Conservation (phyloP, 2,329 filamentous ascomycete genomes). For the Rhytidhysteron rufulum region DNA sequence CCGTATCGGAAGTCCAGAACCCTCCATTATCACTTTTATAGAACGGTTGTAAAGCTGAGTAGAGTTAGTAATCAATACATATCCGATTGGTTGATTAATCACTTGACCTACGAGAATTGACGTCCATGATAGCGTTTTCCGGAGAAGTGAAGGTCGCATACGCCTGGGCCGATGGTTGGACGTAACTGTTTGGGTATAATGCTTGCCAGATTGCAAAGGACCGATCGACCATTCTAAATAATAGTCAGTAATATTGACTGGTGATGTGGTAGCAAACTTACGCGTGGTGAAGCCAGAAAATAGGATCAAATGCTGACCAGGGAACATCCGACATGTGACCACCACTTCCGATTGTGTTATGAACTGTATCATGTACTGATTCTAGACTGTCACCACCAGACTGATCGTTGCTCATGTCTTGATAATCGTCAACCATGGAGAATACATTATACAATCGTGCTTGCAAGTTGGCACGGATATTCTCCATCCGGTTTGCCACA, state of each 20-base stretch:
- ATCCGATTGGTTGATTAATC: too few species aligned
- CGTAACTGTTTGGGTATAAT: constrained; percentile 65
- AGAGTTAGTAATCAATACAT: not conserved
- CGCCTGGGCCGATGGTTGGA: constrained; percentile 53
- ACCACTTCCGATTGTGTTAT: constrained; percentile 20
- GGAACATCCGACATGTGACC: constrained; percentile 54
- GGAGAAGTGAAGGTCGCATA: constrained; percentile 59
- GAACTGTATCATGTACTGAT: constrained; percentile 25
- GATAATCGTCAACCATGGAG: constrained; percentile 40
- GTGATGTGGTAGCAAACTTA: constrained; percentile 14
- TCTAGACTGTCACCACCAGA: constrained; percentile 44
- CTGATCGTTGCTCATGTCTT: constrained; percentile 62
- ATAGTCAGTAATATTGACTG: not conserved
- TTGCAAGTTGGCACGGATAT: constrained; percentile 57
- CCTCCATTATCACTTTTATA: constrained; percentile 53
- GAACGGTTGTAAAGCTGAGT: constrained; percentile 61
- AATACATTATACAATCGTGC: constrained; percentile 59
- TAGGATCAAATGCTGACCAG: constrained; percentile 75
- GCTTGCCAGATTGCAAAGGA: constrained; percentile 74
- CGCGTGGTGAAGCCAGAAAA: constrained; percentile 72
- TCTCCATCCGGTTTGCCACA: constrained; percentile 48
- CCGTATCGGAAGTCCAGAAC: constrained; percentile 65
- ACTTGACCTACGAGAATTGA: constrained; percentile 44
- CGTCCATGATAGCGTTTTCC: constrained; percentile 52
- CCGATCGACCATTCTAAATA: constrained; percentile 64